phyloP scores from a whole-genome alignment of 2,329 filamentous ascomycete genomes.

The Emergomyces africanus region DNA sequence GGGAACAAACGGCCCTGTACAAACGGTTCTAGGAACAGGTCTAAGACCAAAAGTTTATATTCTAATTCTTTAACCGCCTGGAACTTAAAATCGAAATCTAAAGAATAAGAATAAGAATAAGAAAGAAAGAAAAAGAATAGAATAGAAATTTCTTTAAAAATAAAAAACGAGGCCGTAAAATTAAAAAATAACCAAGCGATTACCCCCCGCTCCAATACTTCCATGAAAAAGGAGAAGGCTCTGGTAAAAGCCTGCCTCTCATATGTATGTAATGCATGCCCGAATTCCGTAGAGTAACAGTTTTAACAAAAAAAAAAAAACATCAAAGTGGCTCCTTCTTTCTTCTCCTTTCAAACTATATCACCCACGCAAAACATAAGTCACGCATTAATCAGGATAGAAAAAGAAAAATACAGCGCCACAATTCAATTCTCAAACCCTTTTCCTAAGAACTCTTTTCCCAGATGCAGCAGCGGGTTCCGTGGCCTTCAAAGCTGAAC shows the following conservation, averaged over 20 bases:
- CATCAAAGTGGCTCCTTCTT: no score
- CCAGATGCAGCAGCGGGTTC: constrained; percentile 22
- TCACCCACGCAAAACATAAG: neutral
- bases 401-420: neutral
- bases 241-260: no score
- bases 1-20: neutral
- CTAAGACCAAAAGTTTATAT: neutral
- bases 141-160: neutral
- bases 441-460: constrained; percentile 30
- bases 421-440: constrained; percentile 16
- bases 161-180: neutral
- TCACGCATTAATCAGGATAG: neutral
- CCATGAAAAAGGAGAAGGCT: no score
- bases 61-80: neutral
- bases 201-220: no score
- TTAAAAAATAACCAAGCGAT: no score
- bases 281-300: no score
- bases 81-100: neutral
- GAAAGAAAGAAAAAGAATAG: no score
- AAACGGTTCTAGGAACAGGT: neutral
- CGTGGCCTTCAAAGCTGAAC: constrained; percentile 13
- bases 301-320: no score
- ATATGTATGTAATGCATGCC: no score
- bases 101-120: no score
- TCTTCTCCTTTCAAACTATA: neutral